These are phyloP conservation scores for Pyrenophora seminiperda DNA, from an alignment of 2,329 filamentous ascomycete genomes.

Conservation along the genomic window DNA sequence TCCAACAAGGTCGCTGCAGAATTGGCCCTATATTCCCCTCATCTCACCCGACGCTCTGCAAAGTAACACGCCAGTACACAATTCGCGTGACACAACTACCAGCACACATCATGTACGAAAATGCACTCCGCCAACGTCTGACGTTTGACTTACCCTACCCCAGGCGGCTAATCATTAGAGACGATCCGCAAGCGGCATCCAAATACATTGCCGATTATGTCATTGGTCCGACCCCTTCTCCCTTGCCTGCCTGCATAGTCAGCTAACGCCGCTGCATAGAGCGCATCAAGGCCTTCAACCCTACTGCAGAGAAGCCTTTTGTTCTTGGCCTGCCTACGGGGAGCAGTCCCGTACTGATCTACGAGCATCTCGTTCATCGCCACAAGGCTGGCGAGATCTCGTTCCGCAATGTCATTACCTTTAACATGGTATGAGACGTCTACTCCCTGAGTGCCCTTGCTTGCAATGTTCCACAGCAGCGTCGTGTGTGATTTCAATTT, in stretches of 20 bases:
- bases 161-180: conserved; percentile 84
- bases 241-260: conserved; percentile 27
- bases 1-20: conserved; percentile 9
- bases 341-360: conserved; percentile 78
- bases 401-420: conserved; percentile 86
- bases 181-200: conserved; percentile 70
- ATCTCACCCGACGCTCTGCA: background rate
- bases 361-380: conserved; percentile 73
- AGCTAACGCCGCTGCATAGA: conserved; percentile 54
- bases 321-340: conserved; percentile 84
- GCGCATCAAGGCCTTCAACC: conserved; percentile 77
- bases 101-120: conserved; percentile 39
- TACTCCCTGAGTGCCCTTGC: conserved; percentile 20
- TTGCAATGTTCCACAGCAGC: conserved; percentile 25
- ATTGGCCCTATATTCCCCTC: conserved; percentile 1
- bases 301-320: conserved; percentile 74
- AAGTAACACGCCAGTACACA: conserved; percentile 9
- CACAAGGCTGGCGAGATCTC: conserved; percentile 77
- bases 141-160: conserved; percentile 35
- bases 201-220: conserved; percentile 82
- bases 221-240: conserved; percentile 58
- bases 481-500: too few relatives aligned
- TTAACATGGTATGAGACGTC: conserved; percentile 74
- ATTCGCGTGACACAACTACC: conserved; percentile 4
- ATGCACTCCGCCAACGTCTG: conserved; percentile 25